Evolutionary conservation across 139 green algal genomes (phyloP), one percentile per base, ranked within the genome.

Genomic region (Haematococcus lacustris): DNA sequence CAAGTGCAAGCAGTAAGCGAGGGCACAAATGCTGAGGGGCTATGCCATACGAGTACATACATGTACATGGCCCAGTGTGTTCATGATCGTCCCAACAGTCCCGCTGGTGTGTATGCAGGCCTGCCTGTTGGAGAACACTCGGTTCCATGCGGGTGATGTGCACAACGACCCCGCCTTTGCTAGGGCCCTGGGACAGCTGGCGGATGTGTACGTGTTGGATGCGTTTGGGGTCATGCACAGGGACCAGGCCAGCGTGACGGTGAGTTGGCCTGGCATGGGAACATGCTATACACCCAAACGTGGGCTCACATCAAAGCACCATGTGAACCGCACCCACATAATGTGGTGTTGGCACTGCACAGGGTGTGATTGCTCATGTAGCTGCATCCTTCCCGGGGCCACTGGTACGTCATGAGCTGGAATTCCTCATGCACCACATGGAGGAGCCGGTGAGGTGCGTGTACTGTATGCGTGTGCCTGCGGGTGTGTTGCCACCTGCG

Each of bases 221-320:
- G 85, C 85, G 0, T 90, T 90, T 66, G 85, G 82, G 0, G 81
- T 87, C 38, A 60, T 69, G 39, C 84, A 89, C 76, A 73, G 83
- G 0, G 74, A 78, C 68, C 83, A 89, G 68, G 80, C 63, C 68
- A 85, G 78, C 76, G 72, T 89, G 17, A 85, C 78, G 62, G 83
- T 85, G 68, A 3, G 73, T 38, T 38, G n/a, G 32, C 21, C 3
- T 33, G 40, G 23, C n/a, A n/a, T n/a, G n/a, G n/a, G n/a, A n/a
- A n/a, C n/a, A n/a, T n/a, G n/a, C n/a, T n/a, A n/a, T n/a, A n/a
- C n/a, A n/a, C n/a, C n/a, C n/a, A n/a, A n/a, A n/a, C n/a, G n/a
- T n/a, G n/a, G n/a, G n/a, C n/a, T n/a, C n/a, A n/a, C n/a, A n/a
- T n/a, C n/a, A n/a, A n/a, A n/a, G n/a, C n/a, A n/a, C n/a, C n/a